phyloP scores from a whole-genome alignment of 257 asterid species.

The Forsythia viridissima region DNA sequence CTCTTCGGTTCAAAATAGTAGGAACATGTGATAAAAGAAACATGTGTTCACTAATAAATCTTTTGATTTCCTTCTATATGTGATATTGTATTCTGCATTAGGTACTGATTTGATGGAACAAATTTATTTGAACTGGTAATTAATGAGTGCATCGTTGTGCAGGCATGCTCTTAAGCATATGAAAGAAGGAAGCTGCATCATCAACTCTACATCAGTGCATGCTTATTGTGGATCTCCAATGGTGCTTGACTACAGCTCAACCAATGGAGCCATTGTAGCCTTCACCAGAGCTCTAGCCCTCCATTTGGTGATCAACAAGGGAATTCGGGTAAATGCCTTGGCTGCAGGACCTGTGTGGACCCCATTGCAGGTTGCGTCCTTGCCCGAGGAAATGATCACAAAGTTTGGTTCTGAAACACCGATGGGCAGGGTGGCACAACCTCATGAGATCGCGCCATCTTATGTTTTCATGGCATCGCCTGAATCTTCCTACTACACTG shows the following conservation, averaged over 20 bases:
- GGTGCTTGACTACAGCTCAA: conserved; percentile 26
- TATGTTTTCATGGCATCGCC: conserved; percentile 27
- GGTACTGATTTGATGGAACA: not conserved
- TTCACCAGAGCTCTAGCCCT: conserved; percentile 34
- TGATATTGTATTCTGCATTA: too few species aligned
- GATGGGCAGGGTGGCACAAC: conserved; percentile 31
- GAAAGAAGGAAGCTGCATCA: conserved; percentile 36
- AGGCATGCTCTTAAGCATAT: conserved; percentile 36
- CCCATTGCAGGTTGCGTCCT: conserved; percentile 20
- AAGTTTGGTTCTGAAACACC: conserved; percentile 24
- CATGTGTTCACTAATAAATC: too few species aligned
- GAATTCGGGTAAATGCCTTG: conserved; percentile 25
- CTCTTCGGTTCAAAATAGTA: too few species aligned
- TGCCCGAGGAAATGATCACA: conserved; percentile 17
- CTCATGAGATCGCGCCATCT: conserved; percentile 30
- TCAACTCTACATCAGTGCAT: conserved; percentile 29
- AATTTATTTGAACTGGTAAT: not conserved
- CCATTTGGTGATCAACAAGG: conserved; percentile 23
- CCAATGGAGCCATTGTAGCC: conserved; percentile 38
- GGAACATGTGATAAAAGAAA: too few species aligned
- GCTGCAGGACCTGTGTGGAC: conserved; percentile 32
- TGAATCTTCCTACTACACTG: conserved; percentile 33
- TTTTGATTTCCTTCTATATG: too few species aligned
- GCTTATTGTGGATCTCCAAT: conserved; percentile 21
- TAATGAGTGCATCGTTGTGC: not conserved